Evolutionary conservation across 331 rosid genomes (phyloP).

Genomic region (Malus hybrid): DNA sequence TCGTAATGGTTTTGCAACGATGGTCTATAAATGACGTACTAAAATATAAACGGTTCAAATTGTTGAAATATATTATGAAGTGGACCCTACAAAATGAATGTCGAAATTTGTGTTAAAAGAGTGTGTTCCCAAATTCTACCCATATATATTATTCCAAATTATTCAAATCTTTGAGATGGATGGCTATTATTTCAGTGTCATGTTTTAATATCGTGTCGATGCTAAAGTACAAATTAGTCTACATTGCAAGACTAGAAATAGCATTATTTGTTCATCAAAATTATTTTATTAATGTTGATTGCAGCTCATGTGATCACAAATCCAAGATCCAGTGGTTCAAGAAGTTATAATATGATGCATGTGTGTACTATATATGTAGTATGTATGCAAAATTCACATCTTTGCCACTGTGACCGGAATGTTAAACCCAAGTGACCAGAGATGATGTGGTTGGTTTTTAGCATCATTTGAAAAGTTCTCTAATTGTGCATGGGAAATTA

Average conservation of each 20-base stretch:
- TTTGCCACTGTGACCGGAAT: not conserved
- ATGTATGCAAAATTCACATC: not conserved
- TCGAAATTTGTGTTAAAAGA: too few relatives aligned
- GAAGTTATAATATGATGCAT: not conserved
- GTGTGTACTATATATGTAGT: not conserved
- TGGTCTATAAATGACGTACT: too few relatives aligned
- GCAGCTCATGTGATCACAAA: not conserved
- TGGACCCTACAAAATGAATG: too few relatives aligned
- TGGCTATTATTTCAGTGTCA: not conserved
- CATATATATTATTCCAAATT: not conserved
- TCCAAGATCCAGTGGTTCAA: not conserved
- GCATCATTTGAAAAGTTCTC: not conserved
- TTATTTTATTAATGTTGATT: not conserved
- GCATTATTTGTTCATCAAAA: not conserved
- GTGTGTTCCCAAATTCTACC: too few relatives aligned
- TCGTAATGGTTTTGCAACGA: too few relatives aligned
- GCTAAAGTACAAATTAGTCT: not conserved
- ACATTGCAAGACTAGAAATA: not conserved
- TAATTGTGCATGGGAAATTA: constrained; percentile 3
- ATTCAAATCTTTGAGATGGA: not conserved
- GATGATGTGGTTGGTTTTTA: not conserved
- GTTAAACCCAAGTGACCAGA: not conserved
- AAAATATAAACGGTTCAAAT: too few relatives aligned
- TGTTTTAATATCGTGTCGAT: not conserved
- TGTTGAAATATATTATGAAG: too few relatives aligned